Percentiles rank a stretch among this genome's conserved stretches.
Evolutionary conservation across 2,329 filamentous ascomycete species (phyloP).

Genomic region (Aspergillus aculeatinus): DNA sequence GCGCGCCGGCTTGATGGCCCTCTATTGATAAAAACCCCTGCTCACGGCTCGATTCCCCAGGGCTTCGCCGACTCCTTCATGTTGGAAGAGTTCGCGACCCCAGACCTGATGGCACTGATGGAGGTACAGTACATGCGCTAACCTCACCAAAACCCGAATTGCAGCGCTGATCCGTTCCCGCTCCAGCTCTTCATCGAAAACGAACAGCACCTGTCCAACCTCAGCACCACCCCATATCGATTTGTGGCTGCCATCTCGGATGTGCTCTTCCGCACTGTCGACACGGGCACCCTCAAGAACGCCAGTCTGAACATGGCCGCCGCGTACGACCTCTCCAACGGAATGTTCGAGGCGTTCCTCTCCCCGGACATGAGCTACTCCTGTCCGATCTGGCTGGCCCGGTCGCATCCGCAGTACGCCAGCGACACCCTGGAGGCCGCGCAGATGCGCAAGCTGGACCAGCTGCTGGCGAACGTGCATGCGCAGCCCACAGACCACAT

Average conservation of each 20-base stretch:
- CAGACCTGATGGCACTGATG: not conserved
- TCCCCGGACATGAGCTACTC: constrained; percentile 9
- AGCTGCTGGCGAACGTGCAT: not conserved
- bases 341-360: not conserved
- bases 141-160: not conserved
- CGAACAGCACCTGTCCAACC: not conserved
- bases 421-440: constrained; percentile 2
- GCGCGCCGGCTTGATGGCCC: not conserved
- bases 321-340: constrained; percentile 8
- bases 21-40: too few relatives aligned
- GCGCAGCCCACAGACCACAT: not conserved
- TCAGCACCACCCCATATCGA: not conserved
- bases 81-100: not conserved
- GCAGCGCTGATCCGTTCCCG: not conserved
- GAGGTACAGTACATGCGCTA: not conserved
- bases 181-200: not conserved
- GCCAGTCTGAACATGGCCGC: constrained; percentile 2
- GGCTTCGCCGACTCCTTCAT: not conserved
- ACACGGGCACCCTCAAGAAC: not conserved
- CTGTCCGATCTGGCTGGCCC: constrained; percentile 2
- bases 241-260: not conserved
- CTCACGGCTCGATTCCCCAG: not conserved
- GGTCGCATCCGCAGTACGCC: not conserved
- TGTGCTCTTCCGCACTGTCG: not conserved
- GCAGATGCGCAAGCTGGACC: constrained; percentile 2